Evolutionary conservation across 2,329 filamentous ascomycete species (phyloP).

Genomic region (Neonectria hederae): DNA sequence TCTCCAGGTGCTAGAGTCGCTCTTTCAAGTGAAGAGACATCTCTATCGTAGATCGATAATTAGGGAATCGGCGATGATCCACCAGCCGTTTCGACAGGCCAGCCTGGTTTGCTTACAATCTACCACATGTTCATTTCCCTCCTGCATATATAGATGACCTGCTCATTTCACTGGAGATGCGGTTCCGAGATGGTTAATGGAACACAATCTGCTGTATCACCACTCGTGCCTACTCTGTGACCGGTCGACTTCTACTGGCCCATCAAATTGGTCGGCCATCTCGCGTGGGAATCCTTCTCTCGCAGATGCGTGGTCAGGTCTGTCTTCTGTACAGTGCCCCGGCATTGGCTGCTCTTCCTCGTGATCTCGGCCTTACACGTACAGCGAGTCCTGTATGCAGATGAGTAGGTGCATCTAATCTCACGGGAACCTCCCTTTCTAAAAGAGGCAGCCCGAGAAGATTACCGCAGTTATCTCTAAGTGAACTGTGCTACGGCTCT

Average conservation of each 20-base stretch:
- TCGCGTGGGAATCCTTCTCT: constrained; percentile 12
- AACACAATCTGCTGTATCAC: constrained; percentile 18
- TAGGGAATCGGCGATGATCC: background rate
- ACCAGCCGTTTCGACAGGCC: background rate
- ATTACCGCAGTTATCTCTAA: background rate
- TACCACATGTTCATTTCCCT: background rate
- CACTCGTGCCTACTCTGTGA: background rate
- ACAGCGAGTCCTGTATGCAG: constrained; percentile 4
- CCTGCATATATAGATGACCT: background rate
- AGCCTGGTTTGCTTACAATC: background rate
- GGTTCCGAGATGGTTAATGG: constrained; percentile 1
- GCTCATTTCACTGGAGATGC: constrained; percentile 12
- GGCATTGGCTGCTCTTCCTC: constrained; percentile 14
- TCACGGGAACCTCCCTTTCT: constrained; percentile 1
- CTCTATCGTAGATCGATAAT: background rate
- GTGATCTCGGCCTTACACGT: constrained; percentile 7
- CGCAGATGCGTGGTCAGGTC: constrained; percentile 16
- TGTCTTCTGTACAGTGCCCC: constrained; percentile 6
- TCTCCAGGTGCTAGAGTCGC: background rate
- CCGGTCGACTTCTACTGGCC: background rate
- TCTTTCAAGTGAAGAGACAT: background rate
- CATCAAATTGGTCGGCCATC: constrained; percentile 2
- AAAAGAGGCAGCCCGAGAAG: background rate
- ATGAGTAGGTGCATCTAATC: constrained; percentile 18
- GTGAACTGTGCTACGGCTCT: background rate